A percentile compares a stretch with the other conserved stretches of the same genome.
Evolutionary conservation across 208 protist species (phyloP).

Genomic region (Acanthamoeba culbertsoni): DNA sequence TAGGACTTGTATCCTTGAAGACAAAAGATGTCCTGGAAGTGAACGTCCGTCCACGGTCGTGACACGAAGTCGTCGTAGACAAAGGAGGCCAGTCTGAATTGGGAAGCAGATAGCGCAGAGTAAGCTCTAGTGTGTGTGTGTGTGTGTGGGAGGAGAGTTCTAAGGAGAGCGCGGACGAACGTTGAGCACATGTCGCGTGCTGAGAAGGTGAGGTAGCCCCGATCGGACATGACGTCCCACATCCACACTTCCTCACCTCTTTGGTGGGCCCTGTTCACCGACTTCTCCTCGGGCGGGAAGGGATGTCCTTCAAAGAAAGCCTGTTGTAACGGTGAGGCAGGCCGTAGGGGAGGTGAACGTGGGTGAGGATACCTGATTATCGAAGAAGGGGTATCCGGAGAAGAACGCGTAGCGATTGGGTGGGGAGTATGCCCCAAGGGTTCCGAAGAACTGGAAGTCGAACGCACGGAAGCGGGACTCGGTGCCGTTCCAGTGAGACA

Average conservation of each 20-base stretch:
- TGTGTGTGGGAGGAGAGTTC: no score
- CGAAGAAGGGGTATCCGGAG: neutral
- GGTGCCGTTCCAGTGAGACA: neutral
- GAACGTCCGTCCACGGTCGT: neutral
- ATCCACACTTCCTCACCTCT: conserved; percentile 17
- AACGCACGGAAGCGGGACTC: neutral
- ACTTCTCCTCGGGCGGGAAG: neutral
- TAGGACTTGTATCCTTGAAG: neutral
- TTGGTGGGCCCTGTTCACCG: neutral
- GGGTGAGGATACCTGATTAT: neutral
- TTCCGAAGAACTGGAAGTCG: conserved; percentile 17
- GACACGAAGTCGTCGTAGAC: conserved; percentile 18
- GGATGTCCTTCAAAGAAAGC: neutral
- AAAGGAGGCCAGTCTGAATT: neutral
- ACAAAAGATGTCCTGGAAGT: conserved; percentile 5
- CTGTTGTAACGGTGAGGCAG: neutral
- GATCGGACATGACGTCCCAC: neutral
- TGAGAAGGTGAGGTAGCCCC: neutral
- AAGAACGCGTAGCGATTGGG: conserved; percentile 19
- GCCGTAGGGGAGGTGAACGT: neutral
- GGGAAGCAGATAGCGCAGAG: neutral
- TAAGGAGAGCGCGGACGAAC: no score
- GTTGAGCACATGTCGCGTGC: neutral
- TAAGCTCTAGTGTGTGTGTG: neutral
- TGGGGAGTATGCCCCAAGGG: neutral